phyloP scores from a whole-genome alignment of 192 early-diverging fungal species.

The Coemansia brasiliensis region DNA sequence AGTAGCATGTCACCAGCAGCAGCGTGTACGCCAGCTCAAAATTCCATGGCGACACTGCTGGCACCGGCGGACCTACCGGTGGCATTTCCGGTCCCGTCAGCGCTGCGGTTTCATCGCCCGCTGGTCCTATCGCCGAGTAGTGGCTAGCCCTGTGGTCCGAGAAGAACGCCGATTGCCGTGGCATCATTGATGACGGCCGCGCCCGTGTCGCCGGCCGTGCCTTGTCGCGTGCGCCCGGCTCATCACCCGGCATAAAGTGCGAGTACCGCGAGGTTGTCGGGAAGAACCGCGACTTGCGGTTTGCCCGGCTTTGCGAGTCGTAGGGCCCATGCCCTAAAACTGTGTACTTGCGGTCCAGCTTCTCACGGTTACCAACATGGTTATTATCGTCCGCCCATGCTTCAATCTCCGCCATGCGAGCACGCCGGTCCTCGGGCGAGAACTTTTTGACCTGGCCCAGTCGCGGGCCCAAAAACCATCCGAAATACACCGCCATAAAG shows the following conservation, averaged over 20 bases:
- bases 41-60: constrained; percentile 44
- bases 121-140: constrained; percentile 21
- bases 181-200: constrained; percentile 28
- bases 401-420: constrained; percentile 71
- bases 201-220: constrained; percentile 13
- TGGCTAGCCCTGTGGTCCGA: constrained; percentile 35
- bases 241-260: constrained; percentile 57
- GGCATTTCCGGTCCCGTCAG: constrained; percentile 8
- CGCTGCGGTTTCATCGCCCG: not conserved
- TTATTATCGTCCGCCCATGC: constrained; percentile 73
- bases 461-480: constrained; percentile 75
- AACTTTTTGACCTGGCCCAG: constrained; percentile 74
- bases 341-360: constrained; percentile 54
- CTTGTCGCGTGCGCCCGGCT: constrained; percentile 54
- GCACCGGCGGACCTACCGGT: constrained; percentile 4
- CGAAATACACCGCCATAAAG: constrained; percentile 73
- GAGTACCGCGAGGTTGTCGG: constrained; percentile 56
- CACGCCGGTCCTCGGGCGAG: constrained; percentile 67
- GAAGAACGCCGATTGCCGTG: constrained; percentile 48
- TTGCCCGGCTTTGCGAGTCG: constrained; percentile 17
- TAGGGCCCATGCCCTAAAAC: constrained; percentile 25
- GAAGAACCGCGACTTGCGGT: constrained; percentile 56
- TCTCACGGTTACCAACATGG: constrained; percentile 45
- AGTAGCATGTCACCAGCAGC: constrained; percentile 78
- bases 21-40: constrained; percentile 68